Evolutionary conservation across 2,329 filamentous ascomycete genomes (phyloP), one percentile per base, ranked within the genome.

Genomic region (Penicillium sp.): DNA sequence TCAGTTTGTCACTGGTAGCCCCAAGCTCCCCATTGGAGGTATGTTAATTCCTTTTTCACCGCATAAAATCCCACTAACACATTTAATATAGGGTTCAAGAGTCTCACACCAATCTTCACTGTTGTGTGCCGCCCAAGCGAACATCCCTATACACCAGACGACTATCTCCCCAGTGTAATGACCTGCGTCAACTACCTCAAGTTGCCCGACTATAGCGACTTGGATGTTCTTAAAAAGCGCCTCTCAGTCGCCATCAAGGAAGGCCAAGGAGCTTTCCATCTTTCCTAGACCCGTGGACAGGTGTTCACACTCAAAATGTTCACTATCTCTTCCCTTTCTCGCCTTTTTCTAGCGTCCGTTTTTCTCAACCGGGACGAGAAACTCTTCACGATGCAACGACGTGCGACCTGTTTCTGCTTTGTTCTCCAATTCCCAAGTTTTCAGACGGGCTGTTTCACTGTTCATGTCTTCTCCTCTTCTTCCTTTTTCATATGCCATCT

Each of bases 91-190:
- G 92, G 94, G 57, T 99, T 99, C 84, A 96, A 95, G 78, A 90
- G 88, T 73, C 84, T 99, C 59, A 97, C 91, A 2, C 94, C 94
- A 19, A 97, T 97, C 88, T 97, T 99, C 72, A 99, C 94, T 3
- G 94, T 99, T 60, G 94, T 99, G 41, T 97, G 94, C 82, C 97
- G 97, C 75, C 93, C 93, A n/a, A 96, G 90, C 73, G 94, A 99
- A 70, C 86, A 91, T 16, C 94, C 94, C 1, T 94, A 92, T 73
- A 88, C 88, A 4, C 93, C 93, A 5, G 94, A 99, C 69, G 94
- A 99, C 77, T 99, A 97, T 69, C 83, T 99, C n/a, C 94, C 95
- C 12, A 97, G 92, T 72, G 95, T 99, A 73, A 99, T 99, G 95
- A 99, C 95, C 11, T 99, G 95, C 73, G 94, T 96, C 75, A 99